Percentiles rank a stretch among this genome's conserved stretches.
phyloP scores from a whole-genome alignment of 306 rosid species.

The Rosa multiflora region DNA sequence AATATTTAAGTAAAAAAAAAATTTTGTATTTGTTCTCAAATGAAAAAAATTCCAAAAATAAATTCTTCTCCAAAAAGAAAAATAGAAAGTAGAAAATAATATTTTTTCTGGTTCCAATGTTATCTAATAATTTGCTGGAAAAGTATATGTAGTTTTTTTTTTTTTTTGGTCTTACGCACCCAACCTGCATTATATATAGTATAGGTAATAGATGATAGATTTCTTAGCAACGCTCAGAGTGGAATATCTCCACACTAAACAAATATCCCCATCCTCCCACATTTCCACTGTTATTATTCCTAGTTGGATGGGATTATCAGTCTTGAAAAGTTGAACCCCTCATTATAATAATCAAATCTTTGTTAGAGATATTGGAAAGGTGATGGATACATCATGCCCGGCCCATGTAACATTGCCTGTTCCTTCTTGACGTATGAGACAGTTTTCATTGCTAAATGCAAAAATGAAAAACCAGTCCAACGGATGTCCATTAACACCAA shows the following conservation, averaged over 20 bases:
- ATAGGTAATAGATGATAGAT: not conserved
- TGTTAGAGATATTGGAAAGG: slow-evolving; percentile 23
- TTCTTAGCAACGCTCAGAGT: not conserved
- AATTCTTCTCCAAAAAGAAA: too few relatives aligned
- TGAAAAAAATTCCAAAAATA: too few relatives aligned
- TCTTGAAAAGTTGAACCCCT: not conserved
- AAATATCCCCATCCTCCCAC: not conserved
- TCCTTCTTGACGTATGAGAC: slow-evolving; percentile 26
- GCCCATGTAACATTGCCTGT: slow-evolving; percentile 8
- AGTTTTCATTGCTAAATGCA: slow-evolving; percentile 7
- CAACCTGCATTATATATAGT: not conserved
- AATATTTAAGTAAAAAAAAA: too few relatives aligned
- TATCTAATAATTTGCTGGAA: too few relatives aligned
- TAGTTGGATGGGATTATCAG: not conserved
- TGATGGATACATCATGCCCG: slow-evolving; percentile 7
- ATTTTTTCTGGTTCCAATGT: too few relatives aligned
- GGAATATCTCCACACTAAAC: not conserved
- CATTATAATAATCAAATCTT: slow-evolving; percentile 32
- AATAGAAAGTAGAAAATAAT: too few relatives aligned
- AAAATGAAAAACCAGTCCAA: slow-evolving; percentile 34
- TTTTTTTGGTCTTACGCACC: too few relatives aligned
- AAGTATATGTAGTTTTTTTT: too few relatives aligned
- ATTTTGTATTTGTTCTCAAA: too few relatives aligned
- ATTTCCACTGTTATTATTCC: not conserved
- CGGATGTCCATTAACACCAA: slow-evolving; percentile 33